These are phyloP conservation scores for Aegilops bicornis DNA, from an alignment of 176 grass and related monocot genomes.

Conservation along the genomic window DNA sequence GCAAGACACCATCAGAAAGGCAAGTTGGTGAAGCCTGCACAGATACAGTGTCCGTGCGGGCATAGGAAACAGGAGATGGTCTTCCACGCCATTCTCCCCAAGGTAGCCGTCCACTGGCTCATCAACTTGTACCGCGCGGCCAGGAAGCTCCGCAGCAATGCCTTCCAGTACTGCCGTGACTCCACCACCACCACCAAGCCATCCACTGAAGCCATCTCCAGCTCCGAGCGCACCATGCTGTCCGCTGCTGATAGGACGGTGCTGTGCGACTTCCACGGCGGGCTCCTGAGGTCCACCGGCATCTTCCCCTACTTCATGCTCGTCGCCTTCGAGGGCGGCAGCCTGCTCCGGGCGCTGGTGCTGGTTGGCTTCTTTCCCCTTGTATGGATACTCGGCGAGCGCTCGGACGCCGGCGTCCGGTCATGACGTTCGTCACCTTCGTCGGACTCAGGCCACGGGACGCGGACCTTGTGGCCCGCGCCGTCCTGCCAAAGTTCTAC, in stretches of 20 bases:
- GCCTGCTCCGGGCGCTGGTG: slow-evolving; percentile 59
- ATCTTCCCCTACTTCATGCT: slow-evolving; percentile 98
- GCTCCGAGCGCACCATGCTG: neutral
- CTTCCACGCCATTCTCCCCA: slow-evolving; percentile 45
- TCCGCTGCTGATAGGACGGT: slow-evolving; percentile 15
- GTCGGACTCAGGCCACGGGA: slow-evolving; percentile 50
- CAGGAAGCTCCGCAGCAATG: slow-evolving; percentile 45
- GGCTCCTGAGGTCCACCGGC: slow-evolving; percentile 46
- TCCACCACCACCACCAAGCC: neutral
- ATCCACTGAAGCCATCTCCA: neutral
- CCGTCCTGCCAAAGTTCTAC: slow-evolving; percentile 80
- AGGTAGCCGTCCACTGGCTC: slow-evolving; percentile 55
- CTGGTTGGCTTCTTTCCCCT: slow-evolving; percentile 54
- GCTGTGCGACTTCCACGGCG: slow-evolving; percentile 59
- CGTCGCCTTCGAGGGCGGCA: slow-evolving; percentile 81
- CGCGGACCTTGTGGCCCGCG: slow-evolving; percentile 53
- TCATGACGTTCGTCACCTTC: slow-evolving; percentile 80
- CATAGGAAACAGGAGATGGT: slow-evolving; percentile 35
- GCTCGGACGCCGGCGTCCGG: slow-evolving; percentile 25
- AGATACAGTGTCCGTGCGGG: too few relatives aligned
- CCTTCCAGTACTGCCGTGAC: slow-evolving; percentile 39
- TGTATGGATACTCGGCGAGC: slow-evolving; percentile 46
- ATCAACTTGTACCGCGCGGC: slow-evolving; percentile 55
- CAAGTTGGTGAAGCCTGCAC: neutral
- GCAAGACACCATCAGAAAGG: neutral